Evolutionary conservation across 2,329 filamentous ascomycete species (phyloP), one percentile per base, ranked within the genome.

Genomic region (Trichoderma afroharzianum): DNA sequence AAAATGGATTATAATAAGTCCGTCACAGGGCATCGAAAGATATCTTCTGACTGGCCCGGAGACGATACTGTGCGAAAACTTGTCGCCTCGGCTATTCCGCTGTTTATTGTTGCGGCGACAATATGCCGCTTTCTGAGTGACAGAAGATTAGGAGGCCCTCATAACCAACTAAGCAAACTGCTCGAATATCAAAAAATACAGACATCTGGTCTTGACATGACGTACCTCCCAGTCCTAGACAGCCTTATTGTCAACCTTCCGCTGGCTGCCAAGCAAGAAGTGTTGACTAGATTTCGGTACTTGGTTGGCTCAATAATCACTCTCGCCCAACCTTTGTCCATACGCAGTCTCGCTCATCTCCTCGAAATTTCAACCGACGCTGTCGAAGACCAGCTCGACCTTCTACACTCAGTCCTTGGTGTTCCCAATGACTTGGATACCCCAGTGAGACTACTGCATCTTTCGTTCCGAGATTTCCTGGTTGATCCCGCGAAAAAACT

Each of bases 91-190:
- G 77, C 82, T 1, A 71, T 76, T 1, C 80, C 81, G 0, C 74
- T 83, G 0, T 82, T 82, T 67, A 82, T 82, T 59, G 80, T 78
- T 30, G 80, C 81, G 1, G 76, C 80, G 12, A 82, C 80, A 1
- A 72, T 79, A 0, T 80, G 77, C 30, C 78, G 76, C 0, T 81
- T 81, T 24, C 70, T 82, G 2, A 61, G 61, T 2, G 74, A 78
- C 15, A 67, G 59, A 11, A 68, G 55, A 8, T 63, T 43, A n/a
- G 75, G 76, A 2, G 59, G 76, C 6, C 78, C 77, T 6, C 64
- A 74, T 0, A 36, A 75, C 2, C 78, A 77, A 32, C 68, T 80
- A 4, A 33, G 67, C 2, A 74, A 73, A 30, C 62, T 81, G 21
- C 71, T 82, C 2, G 43, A 72, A 0, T 76, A 73, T 43, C 32